phyloP scores from a whole-genome alignment of 2,329 filamentous ascomycete genomes.

The Ceratocystis diversiconidia region DNA sequence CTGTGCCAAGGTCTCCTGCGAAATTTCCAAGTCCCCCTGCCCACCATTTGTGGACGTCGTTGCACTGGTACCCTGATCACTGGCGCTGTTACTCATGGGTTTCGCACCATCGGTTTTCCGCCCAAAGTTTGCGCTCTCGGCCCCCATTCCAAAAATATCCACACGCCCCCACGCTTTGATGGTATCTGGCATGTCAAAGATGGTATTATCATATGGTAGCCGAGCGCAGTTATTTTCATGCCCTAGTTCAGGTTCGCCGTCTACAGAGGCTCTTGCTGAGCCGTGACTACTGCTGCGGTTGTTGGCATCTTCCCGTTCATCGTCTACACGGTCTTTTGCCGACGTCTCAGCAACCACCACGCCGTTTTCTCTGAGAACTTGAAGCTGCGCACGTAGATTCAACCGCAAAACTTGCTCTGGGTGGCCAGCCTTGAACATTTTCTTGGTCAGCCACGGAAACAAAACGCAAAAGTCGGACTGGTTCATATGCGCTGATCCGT shows the following conservation, averaged over 20 bases:
- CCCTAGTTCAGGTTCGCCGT: neutral
- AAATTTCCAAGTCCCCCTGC: neutral
- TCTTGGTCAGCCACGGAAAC: constrained; percentile 56
- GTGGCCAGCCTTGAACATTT: constrained; percentile 41
- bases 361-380: constrained; percentile 38
- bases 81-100: neutral
- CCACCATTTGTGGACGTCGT: neutral
- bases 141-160: constrained; percentile 12
- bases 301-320: constrained; percentile 20
- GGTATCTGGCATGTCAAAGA: constrained; percentile 31
- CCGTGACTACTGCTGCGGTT: constrained; percentile 16
- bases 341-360: constrained; percentile 37
- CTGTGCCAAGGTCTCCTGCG: neutral
- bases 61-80: neutral
- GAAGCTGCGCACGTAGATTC: constrained; percentile 44
- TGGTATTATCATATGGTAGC: constrained; percentile 32
- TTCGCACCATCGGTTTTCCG: constrained; percentile 12
- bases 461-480: constrained; percentile 75
- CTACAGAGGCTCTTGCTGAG: neutral
- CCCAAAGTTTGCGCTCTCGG: constrained; percentile 16
- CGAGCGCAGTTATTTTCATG: constrained; percentile 18
- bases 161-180: constrained; percentile 13
- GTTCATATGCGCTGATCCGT: constrained; percentile 60
- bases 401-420: constrained; percentile 45
- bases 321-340: constrained; percentile 35